Base-by-base conservation (phyloP, 148 eudicot genomes). In the Rhododendron simsii region DNA sequence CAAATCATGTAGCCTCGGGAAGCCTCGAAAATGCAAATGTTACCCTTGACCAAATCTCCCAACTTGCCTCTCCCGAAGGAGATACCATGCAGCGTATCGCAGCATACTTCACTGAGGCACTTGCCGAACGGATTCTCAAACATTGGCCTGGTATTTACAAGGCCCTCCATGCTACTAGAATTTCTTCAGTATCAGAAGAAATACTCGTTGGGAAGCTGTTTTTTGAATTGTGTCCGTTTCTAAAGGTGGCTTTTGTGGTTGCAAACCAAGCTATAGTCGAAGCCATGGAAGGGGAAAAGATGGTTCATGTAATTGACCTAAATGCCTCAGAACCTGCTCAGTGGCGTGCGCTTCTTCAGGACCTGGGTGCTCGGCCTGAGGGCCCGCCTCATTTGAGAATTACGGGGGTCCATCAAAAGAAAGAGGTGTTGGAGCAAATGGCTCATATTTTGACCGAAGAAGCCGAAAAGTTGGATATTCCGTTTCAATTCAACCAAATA, bases 41-140 rank as follows among this genome's bases (percentile, higher is more conserved):
- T 53, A 91, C 93, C 61, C 99, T 97, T 39, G 99, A 95, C 35
- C 96, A 94, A 90, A 95, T 95, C 47, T 94, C 99, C 15, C 96
- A 93, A 8, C 94, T 97, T 10, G 92, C 98, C 18, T 79, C 98
- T 7, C 95, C 99, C 21, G 92, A 93, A 45, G 99, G 99, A 4
- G 99, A 97, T 89, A 95, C 99, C 3, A 95, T 97, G 99, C 99
- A 97, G 88, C 91, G 99, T 20, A 97, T 96, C 15, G 98, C 99
- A 6, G 89, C 99, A 21, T 95, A 97, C 87, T 97, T 97, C 73
- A 90, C 98, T 2, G 98, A 95, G 88, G 95, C 99, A n/a, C 91
- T 97, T 0, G 96, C 96, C 13, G 96, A 97, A 23, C 90, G 95
- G 87, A 89, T 93, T 63, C 93, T 97, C 14, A 93, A 93, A 86